Base-by-base conservation (phyloP, 352 stramenopile genomes). In the Phytophthora palmivora region DNA sequence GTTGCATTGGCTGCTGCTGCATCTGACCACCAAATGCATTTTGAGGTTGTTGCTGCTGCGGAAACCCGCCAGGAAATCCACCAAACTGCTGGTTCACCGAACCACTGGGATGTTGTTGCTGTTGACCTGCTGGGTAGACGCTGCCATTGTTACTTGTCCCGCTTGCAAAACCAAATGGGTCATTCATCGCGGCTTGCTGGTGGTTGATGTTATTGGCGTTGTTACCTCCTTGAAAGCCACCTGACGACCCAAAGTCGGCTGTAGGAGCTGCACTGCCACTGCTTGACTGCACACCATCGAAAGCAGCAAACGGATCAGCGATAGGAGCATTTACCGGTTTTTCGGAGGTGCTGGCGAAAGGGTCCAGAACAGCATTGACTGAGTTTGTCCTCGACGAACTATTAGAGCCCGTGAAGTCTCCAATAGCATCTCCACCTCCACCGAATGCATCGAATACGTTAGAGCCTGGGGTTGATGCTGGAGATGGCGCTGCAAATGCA, bases 301-400 rank as follows among this genome's bases (percentile, higher is more conserved):
- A 94, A 34, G 83, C 85, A 21, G 78, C 62, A 59, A 93, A 93
- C 33, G 74, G 80, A 58, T 93, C 77, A 21, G 63, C 65, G n/a
- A 21, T 30, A 36, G 36, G 18, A 41, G 52, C 15, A 28, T 58
- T 22, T 38, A 41, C 33, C 60, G 61, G 33, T 19, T 67, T 58
- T 8, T 69, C 58, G 5, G 33, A n/a, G 16, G 38, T 50, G 44
- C 18, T 69, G 19, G 54, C 47, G 34, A 78, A 78, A 28, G 60
- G 57, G 37, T 75, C 70, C 22, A 79, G 72, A 26, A 57, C 65
- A 43, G 72, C 41, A 28, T 61, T 70, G 4, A 51, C 58, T 8
- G 72, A 78, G 41, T 64, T 79, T 36, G 73, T 67, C 34, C 67
- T 56, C 22, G 51, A 69, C 12, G 58, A 61, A 46, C 42, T 75